Evolutionary conservation across 2,329 filamentous ascomycete species (phyloP).

Genomic region (Fusarium neocosmosporiellum): DNA sequence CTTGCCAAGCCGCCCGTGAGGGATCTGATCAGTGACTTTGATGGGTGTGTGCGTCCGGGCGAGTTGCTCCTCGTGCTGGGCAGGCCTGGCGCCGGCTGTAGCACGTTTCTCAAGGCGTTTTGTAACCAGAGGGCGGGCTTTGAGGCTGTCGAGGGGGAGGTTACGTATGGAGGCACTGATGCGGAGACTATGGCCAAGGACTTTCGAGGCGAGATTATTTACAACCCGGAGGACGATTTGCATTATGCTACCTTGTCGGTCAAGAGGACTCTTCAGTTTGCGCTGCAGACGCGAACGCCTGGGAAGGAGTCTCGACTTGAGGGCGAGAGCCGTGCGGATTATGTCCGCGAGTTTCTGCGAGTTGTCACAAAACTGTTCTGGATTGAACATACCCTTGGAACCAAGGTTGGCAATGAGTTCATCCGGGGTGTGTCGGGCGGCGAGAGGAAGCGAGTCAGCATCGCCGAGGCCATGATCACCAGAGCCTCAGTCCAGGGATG

Average conservation of each 20-base stretch:
- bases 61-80: slow-evolving; percentile 77
- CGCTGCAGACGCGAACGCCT: slow-evolving; percentile 72
- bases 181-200: slow-evolving; percentile 60
- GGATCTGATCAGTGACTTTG: slow-evolving; percentile 73
- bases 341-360: slow-evolving; percentile 63
- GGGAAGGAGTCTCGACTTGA: slow-evolving; percentile 60
- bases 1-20: slow-evolving; percentile 67
- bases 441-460: slow-evolving; percentile 79
- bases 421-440: slow-evolving; percentile 72
- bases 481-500: slow-evolving; percentile 75
- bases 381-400: slow-evolving; percentile 76
- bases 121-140: slow-evolving; percentile 76
- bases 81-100: slow-evolving; percentile 75
- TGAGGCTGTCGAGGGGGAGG: slow-evolving; percentile 71
- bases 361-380: slow-evolving; percentile 78
- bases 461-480: slow-evolving; percentile 73
- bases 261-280: slow-evolving; percentile 73
- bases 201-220: slow-evolving; percentile 73
- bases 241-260: slow-evolving; percentile 78
- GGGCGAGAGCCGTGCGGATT: slow-evolving; percentile 68
- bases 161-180: slow-evolving; percentile 67
- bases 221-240: slow-evolving; percentile 74
- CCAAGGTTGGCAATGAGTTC: slow-evolving; percentile 75
- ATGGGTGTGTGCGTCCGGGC: slow-evolving; percentile 76
- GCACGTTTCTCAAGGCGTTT: slow-evolving; percentile 77